phyloP scores from a whole-genome alignment of 2,329 filamentous ascomycete genomes.

The Fusarium abutilonis region DNA sequence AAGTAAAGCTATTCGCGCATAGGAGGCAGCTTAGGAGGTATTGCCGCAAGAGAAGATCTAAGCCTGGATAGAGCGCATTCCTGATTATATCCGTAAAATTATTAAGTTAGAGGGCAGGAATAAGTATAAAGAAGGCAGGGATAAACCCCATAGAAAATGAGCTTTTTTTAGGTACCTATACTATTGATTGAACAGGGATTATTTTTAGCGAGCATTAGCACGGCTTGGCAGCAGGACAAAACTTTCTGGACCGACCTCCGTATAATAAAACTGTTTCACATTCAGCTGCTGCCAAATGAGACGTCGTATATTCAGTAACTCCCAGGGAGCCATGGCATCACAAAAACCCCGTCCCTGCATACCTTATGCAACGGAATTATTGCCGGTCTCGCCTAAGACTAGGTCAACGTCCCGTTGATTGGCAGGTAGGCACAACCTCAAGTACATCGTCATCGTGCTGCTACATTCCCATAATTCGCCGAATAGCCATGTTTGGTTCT shows the following conservation, averaged over 20 bases:
- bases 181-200: too few species aligned
- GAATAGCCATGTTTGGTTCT: slow-evolving; percentile 3
- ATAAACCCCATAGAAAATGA: too few species aligned
- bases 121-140: too few species aligned
- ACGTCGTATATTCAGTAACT: slow-evolving; percentile 28
- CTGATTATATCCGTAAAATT: too few species aligned
- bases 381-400: slow-evolving; percentile 42
- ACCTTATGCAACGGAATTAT: slow-evolving; percentile 35
- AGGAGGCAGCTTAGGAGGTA: too few species aligned
- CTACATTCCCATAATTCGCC: slow-evolving; percentile 18
- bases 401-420: slow-evolving; percentile 23
- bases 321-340: slow-evolving; percentile 26
- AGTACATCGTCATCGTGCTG: neutral
- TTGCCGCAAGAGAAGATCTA: too few species aligned
- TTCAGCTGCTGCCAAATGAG: slow-evolving; percentile 39
- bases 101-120: too few species aligned
- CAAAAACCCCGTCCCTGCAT: slow-evolving; percentile 23
- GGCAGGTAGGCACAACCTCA: slow-evolving; percentile 6
- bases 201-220: too few species aligned
- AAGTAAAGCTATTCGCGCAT: neutral
- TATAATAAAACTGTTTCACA: slow-evolving; percentile 37
- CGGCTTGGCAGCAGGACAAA: too few species aligned
- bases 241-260: neutral
- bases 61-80: too few species aligned
- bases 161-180: too few species aligned